Evolutionary conservation across 257 asterid species (phyloP), one percentile per base, ranked within the genome.

Genomic region (Nicotiana obtusifolia): DNA sequence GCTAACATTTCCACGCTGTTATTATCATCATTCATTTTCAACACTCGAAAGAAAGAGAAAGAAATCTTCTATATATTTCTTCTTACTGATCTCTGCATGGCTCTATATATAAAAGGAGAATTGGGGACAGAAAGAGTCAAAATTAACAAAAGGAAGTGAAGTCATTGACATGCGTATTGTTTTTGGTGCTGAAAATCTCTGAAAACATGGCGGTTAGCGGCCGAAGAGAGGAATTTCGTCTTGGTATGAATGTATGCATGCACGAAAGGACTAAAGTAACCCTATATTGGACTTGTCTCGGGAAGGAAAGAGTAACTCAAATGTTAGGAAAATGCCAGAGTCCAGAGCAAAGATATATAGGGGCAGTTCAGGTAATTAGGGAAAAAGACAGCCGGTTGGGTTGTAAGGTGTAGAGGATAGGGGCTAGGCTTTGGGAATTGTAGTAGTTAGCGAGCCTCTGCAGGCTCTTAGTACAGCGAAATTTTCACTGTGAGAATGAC

Each of bases 161-260:
- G 30, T 11, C 56, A 56, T 86, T 84, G 84, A 94, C 97, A 91
- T 92, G 97, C 97, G 97, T 91, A 90, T 90, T 83, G 97, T 93
- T 90, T 90, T 91, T 90, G 94, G 97, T 90, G 98, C 89, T 49
- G 88, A 84, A 89, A 86, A 89, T 84, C 90, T 86, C 96, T 90
- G 96, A 93, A 94, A 92, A 91, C 97, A 90, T 90, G 97, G 97
- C 84, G 87, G 84, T 84, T 80, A 88, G 94, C 88, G 94, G 97
- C 92, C 89, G 84, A 80, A 86, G 31, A 62, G 80, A 71, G 81
- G 89, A 82, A 83, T 86, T 75, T 75, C 80, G 80, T 75, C 78
- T 71, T 71, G 78, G 78, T 71, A 71, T 71, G 37, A 24, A 75
- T 47, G 62, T 75, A 8, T 66, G 87, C 90, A 86, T 89, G 88